phyloP scores from a whole-genome alignment of 164 flowering plant genomes.

The Saururus chinensis region DNA sequence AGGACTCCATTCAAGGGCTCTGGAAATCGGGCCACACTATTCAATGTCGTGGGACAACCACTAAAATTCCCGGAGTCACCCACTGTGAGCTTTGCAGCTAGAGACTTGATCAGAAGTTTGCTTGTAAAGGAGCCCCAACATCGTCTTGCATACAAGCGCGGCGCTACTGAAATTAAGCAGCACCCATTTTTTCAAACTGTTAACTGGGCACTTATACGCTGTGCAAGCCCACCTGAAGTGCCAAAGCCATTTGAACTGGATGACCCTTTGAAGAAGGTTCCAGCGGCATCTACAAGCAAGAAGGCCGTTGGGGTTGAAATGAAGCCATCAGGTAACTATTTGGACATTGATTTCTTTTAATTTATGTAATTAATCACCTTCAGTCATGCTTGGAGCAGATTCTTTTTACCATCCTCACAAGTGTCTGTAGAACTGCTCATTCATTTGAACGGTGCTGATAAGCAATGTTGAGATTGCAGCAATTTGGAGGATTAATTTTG shows the following conservation, averaged over 20 bases:
- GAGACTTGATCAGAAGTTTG: constrained; percentile 78
- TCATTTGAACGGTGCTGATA: background rate
- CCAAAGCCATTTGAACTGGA: constrained; percentile 39
- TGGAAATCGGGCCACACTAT: constrained; percentile 72
- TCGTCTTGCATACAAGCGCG: constrained; percentile 80
- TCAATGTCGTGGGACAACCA: constrained; percentile 85
- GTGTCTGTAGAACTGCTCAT: background rate
- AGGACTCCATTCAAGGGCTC: constrained; percentile 84
- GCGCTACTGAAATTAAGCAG: constrained; percentile 82
- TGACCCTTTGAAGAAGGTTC: constrained; percentile 8
- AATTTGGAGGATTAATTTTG: background rate
- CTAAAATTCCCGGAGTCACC: constrained; percentile 77
- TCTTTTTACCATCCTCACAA: background rate
- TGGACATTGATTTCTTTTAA: constrained; percentile 78
- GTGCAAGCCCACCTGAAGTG: constrained; percentile 78
- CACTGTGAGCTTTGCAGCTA: constrained; percentile 77
- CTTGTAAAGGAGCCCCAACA: constrained; percentile 90
- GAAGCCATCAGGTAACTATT: constrained; percentile 74
- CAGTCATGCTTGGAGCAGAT: background rate
- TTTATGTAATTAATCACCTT: background rate
- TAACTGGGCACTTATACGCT: constrained; percentile 89
- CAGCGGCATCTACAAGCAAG: constrained; percentile 17
- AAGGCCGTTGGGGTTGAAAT: constrained; percentile 42
- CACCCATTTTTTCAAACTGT: constrained; percentile 85
- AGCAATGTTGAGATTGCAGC: background rate